Conservation (phyloP, 2,329 filamentous ascomycete genomes). For the Bisporella sp. region DNA sequence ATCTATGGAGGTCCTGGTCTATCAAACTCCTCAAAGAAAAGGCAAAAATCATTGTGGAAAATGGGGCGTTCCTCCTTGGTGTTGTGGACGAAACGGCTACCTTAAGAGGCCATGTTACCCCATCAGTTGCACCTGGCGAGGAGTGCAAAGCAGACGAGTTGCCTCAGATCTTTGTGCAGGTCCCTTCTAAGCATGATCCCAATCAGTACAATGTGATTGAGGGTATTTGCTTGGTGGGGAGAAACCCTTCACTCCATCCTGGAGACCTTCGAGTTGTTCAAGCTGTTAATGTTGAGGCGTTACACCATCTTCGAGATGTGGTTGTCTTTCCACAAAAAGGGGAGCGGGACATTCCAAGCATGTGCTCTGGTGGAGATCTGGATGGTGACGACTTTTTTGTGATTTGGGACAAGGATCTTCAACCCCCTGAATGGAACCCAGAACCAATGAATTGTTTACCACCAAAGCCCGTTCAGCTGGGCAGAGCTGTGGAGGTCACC, state of each 20-base stretch:
- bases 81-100: slow-evolving; percentile 79
- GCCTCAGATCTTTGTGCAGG: slow-evolving; percentile 85
- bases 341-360: slow-evolving; percentile 78
- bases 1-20: slow-evolving; percentile 83
- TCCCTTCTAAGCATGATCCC: slow-evolving; percentile 51
- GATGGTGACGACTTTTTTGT: slow-evolving; percentile 96
- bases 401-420: slow-evolving; percentile 75
- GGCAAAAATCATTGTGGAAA: slow-evolving; percentile 71
- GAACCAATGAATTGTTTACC: slow-evolving; percentile 71
- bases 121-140: slow-evolving; percentile 29
- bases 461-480: slow-evolving; percentile 46
- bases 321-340: slow-evolving; percentile 82
- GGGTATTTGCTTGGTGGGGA: slow-evolving; percentile 75
- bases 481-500: slow-evolving; percentile 58
- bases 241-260: slow-evolving; percentile 90
- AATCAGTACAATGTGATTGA: slow-evolving; percentile 56
- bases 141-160: slow-evolving; percentile 40
- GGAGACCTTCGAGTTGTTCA: slow-evolving; percentile 85
- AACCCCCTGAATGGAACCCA: slow-evolving; percentile 64
- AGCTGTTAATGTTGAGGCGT: slow-evolving; percentile 66
- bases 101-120: slow-evolving; percentile 63
- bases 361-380: slow-evolving; percentile 93
- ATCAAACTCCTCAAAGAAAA: slow-evolving; percentile 91
- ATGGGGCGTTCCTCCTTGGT: slow-evolving; percentile 83
- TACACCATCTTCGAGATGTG: slow-evolving; percentile 75